Conservation (phyloP, 2,329 filamentous ascomycete species). For the Alternaria brassicae region DNA sequence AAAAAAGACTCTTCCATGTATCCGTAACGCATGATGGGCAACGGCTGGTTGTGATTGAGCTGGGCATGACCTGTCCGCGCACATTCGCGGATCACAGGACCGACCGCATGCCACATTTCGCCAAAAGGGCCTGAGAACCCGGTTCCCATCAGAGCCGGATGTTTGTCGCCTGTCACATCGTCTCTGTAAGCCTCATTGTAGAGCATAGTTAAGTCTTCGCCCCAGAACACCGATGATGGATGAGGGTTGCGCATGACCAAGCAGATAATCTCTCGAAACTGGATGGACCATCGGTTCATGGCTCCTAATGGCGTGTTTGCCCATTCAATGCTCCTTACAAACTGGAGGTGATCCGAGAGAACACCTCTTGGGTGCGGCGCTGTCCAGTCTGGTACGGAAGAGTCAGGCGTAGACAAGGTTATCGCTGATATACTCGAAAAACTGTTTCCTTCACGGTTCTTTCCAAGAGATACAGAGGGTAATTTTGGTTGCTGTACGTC, state of each 20-base stretch:
- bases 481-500: constrained; percentile 17
- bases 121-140: constrained; percentile 46
- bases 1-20: constrained; percentile 50
- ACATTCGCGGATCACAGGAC: constrained; percentile 38
- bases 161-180: constrained; percentile 37
- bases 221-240: constrained; percentile 49
- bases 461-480: constrained; percentile 15
- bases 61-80: constrained; percentile 39
- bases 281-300: constrained; percentile 56
- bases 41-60: constrained; percentile 38
- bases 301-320: constrained; percentile 56
- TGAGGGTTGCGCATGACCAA: constrained; percentile 42
- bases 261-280: constrained; percentile 54
- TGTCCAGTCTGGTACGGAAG: constrained; percentile 41
- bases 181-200: constrained; percentile 53
- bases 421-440: constrained; percentile 27
- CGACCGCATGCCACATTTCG: constrained; percentile 52
- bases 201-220: constrained; percentile 39
- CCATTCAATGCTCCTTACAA: constrained; percentile 58
- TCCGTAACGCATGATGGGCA: constrained; percentile 40
- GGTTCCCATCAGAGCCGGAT: constrained; percentile 44
- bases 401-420: constrained; percentile 30
- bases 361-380: constrained; percentile 26
- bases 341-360: constrained; percentile 42
- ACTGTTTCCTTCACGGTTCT: constrained; percentile 28